Evolutionary conservation across 2,329 filamentous ascomycete species (phyloP), one percentile per base, ranked within the genome.

Genomic region (Stemphylium lycopersici): DNA sequence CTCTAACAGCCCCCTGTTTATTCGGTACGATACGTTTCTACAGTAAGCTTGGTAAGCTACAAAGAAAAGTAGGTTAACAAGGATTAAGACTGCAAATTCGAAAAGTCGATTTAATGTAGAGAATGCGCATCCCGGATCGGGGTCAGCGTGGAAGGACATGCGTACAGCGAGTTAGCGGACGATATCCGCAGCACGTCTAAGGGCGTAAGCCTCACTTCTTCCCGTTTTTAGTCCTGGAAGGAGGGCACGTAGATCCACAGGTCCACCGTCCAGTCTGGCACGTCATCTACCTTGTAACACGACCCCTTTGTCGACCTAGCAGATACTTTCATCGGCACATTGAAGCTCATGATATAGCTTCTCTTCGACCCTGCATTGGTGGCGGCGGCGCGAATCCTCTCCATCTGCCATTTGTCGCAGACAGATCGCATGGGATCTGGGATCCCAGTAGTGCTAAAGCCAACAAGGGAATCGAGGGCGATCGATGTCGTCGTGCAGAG

Each of bases 341-440:
- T 38, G n/a, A 46, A 46, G 37, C 43, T 46, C n/a, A 46, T 46
- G 13, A 46, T 13, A 46, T 37, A 46, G 20, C 7, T n/a, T 15
- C 43, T 34, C 13, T 37, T 8, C 6, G 22, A 12, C 7, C 37
- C 22, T 38, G 22, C 18, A 13, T 29, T 33, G 18, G 18, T 16
- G 1, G 18, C 4, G 1, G 18, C 4, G 18, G 33, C 43, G 4
- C 22, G 20, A 16, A 46, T 29, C 18, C 32, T 20, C 31, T 22
- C 22, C n/a, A 46, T 20, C 12, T 46, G 33, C n/a, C 37, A 46
- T 29, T 37, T 46, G 33, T 46, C 33, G 4, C 32, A 10, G 7
- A 29, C n/a, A 18, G n/a, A 37, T 22, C 33, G 43, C n/a, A 46
- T 22, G 29, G n/a, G 32, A 22, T 15, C 37, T 3, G 33, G 16